phyloP scores from a whole-genome alignment of 345 rosid genomes.

The Citrus medica region DNA sequence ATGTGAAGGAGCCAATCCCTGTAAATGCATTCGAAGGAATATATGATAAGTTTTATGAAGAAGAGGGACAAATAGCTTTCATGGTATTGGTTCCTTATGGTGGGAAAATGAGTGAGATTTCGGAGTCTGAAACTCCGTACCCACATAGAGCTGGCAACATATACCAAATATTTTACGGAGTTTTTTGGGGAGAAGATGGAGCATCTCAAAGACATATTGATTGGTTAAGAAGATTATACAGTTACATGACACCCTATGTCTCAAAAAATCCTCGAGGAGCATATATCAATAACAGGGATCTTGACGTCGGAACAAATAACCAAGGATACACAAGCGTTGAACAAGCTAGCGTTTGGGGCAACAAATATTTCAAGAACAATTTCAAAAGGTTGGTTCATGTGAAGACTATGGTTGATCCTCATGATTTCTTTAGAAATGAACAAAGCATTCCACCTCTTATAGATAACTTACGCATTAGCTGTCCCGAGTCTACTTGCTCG shows the following conservation, averaged over 20 bases:
- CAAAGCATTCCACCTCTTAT: background rate
- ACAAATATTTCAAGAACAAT: conserved; percentile 25
- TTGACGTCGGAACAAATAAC: background rate
- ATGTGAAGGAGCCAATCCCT: background rate
- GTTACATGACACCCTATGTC: conserved; percentile 49
- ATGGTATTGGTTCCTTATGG: conserved; percentile 33
- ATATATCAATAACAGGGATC: conserved; percentile 13
- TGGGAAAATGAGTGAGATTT: conserved; percentile 33
- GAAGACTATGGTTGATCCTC: conserved; percentile 27
- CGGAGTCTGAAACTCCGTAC: conserved; percentile 23
- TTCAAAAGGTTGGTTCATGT: conserved; percentile 23
- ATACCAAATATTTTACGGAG: conserved; percentile 20
- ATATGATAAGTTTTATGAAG: background rate
- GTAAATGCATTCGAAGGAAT: background rate
- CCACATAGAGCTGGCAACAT: conserved; percentile 40
- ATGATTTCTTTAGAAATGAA: conserved; percentile 21
- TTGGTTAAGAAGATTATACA: conserved; percentile 38
- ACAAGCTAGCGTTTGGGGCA: conserved; percentile 21
- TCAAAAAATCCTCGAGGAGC: conserved; percentile 51
- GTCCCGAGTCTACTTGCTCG: no score
- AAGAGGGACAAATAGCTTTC: background rate
- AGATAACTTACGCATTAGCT: no score
- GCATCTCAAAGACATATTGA: background rate
- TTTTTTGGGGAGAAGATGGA: conserved; percentile 24
- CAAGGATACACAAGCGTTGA: conserved; percentile 25